Evolutionary conservation across 2,329 filamentous ascomycete genomes (phyloP), one percentile per base, ranked within the genome.

Genomic region (Cladosporium oxysporum): DNA sequence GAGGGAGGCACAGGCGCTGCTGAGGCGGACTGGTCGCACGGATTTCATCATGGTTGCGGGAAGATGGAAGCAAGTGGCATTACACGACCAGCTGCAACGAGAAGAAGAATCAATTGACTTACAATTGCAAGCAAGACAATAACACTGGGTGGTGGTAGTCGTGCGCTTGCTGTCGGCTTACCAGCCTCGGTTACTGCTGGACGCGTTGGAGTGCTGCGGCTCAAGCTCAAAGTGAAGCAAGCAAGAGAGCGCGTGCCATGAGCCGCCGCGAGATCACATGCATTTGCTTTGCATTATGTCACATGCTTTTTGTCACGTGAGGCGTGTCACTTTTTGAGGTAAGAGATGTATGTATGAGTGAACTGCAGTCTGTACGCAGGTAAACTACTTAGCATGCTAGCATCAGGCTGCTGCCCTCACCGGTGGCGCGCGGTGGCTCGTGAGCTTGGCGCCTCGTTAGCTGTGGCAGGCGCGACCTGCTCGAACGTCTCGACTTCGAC

Each of bases 81-180:
- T 31, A 29, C 59, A 62, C 14, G 14, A 41, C 33, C 16, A 44
- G 21, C n/a, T 44, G 33, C 23, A 11, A 21, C 26, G 23, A 28
- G 23, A 18, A 37, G 8, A 37, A 29, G 59, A 33, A 44, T n/a
- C 37, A 44, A 60, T 26, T 12, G 26, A 37, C 49, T 62, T 21
- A 21, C 49, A 29, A 52, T 50, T 31, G n/a, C 18, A 26, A n/a
- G 44, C 44, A 52, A 41, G 44, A 62, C 44, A 10, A 33, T 35
- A 35, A 35, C 5, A 10, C 1, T 35, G 23, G 47, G 47, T 28
- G 31, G 21, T 47, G 21, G 26, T 26, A 18, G 37, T 41, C n/a
- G 33, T 41, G 49, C 61, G 61, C 49, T 57, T 63, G 50, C 33
- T 55, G 50, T 55, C 61, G 61, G 61, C 61, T 63, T 63, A 53